Percentiles rank a stretch among this genome's conserved stretches.
phyloP scores from a whole-genome alignment of 805 yeast species.

The Candida fluviatilis region DNA sequence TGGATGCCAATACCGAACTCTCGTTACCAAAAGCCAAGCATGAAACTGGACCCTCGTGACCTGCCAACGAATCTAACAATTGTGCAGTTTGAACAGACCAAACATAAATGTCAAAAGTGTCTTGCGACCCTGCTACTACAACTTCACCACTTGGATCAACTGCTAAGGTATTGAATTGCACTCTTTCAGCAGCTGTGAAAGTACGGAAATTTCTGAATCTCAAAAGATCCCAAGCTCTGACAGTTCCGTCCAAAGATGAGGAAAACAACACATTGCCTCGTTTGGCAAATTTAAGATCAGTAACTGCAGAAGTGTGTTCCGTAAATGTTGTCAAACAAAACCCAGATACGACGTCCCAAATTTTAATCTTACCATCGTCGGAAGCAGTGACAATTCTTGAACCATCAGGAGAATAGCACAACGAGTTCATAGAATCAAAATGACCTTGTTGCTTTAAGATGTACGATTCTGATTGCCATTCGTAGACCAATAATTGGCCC shows the following conservation, averaged over 20 bases:
- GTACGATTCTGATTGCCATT: constrained; percentile 98
- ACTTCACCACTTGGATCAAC: constrained; percentile 97
- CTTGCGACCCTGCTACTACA: constrained; percentile 90
- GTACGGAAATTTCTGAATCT: constrained; percentile 93
- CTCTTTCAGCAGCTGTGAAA: constrained; percentile 83
- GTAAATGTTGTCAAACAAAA: constrained; percentile 89
- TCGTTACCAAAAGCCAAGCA: constrained; percentile 81
- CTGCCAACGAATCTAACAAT: constrained; percentile 78
- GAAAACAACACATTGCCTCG: constrained; percentile 89
- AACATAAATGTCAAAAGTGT: constrained; percentile 84
- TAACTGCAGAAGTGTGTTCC: constrained; percentile 87
- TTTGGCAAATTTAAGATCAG: constrained; percentile 82
- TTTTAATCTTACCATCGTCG: constrained; percentile 94
- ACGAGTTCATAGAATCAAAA: constrained; percentile 80
- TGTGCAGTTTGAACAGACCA: constrained; percentile 98
- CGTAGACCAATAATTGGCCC: constrained; percentile 95
- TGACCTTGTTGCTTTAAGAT: constrained; percentile 96
- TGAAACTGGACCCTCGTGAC: constrained; percentile 95
- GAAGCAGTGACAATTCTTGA: constrained; percentile 87
- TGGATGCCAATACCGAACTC: constrained; percentile 73
- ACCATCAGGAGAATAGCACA: constrained; percentile 94
- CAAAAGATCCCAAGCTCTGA: constrained; percentile 93
- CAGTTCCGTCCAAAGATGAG: constrained; percentile 92
- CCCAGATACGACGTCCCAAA: constrained; percentile 93
- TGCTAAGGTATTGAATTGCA: constrained; percentile 84